Evolutionary conservation across 306 rosid species (phyloP).

Genomic region (Prinsepia uniflora): DNA sequence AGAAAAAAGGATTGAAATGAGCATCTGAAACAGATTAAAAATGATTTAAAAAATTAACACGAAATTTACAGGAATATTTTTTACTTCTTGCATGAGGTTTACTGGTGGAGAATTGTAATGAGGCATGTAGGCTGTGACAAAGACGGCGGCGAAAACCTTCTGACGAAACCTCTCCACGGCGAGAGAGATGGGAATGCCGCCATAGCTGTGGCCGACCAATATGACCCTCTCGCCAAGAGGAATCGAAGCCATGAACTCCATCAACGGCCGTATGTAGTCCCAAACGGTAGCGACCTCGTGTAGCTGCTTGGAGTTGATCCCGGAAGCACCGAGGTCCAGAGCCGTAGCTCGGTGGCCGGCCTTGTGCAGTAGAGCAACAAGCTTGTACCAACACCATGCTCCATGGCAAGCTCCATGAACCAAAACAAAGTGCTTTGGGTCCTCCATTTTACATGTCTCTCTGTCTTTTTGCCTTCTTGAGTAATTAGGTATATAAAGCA

Average conservation of each 20-base stretch:
- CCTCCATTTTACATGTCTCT: neutral
- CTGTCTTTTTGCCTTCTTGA: no score
- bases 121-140: conserved; percentile 38
- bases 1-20: neutral
- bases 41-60: neutral
- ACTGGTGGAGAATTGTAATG: conserved; percentile 19
- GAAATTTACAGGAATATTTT: neutral
- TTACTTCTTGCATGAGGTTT: conserved; percentile 30
- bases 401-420: conserved; percentile 51
- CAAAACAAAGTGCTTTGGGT: conserved; percentile 36
- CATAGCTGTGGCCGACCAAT: conserved; percentile 52
- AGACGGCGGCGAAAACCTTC: conserved; percentile 39
- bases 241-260: conserved; percentile 34
- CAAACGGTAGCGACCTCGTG: conserved; percentile 32
- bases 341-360: conserved; percentile 41
- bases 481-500: neutral
- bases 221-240: conserved; percentile 27
- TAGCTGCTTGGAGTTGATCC: conserved; percentile 38
- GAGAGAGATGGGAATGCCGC: conserved; percentile 36
- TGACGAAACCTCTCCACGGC: conserved; percentile 52
- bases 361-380: conserved; percentile 26
- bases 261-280: conserved; percentile 36
- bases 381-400: conserved; percentile 62
- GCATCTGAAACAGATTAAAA: neutral
- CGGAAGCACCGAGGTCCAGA: conserved; percentile 40